Base-by-base conservation (phyloP, 1,284 basidiomycete genomes). In the Laetiporus sulphureus region DNA sequence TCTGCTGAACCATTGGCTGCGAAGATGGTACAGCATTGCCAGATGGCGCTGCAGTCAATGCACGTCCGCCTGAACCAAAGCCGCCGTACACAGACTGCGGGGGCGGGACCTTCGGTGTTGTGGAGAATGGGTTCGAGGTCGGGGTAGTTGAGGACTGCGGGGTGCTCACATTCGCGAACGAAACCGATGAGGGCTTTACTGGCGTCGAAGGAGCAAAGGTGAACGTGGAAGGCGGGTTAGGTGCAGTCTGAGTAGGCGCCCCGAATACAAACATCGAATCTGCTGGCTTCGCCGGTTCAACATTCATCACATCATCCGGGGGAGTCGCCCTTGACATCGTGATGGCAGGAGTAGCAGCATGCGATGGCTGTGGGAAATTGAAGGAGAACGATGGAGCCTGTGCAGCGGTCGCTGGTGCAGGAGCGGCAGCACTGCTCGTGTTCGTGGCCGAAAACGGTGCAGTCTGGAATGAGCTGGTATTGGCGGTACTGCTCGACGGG, bases 21-120 rank as follows among this genome's bases (percentile, higher is more conserved):
- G n/a, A n/a, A n/a, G n/a, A n/a, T n/a, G n/a, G n/a, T n/a, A n/a
- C n/a, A n/a, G n/a, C n/a, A n/a, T n/a, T n/a, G n/a, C n/a, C n/a
- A n/a, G n/a, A n/a, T n/a, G n/a, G n/a, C n/a, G n/a, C n/a, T n/a
- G n/a, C n/a, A n/a, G n/a, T n/a, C n/a, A n/a, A n/a, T n/a, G n/a
- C n/a, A n/a, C n/a, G n/a, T n/a, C n/a, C n/a, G n/a, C n/a, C n/a
- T n/a, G n/a, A n/a, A n/a, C n/a, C n/a, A n/a, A n/a, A n/a, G n/a
- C 30, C 24, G 7, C 46, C 49, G 29, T 45, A 51, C 8, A 40
- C 25, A 18, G 32, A 33, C 18, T 32, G 40, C 11, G 31, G 5
- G 12, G 40, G 41, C 12, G 23, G 31, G 22, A 21, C 47, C 47
- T 18, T 34, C 12, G 38, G 41, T 11, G 41, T 36, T 12, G 44